Evolutionary conservation across 805 yeast genomes (phyloP), one percentile per base, ranked within the genome.

Genomic region (Ogataea saltuana): DNA sequence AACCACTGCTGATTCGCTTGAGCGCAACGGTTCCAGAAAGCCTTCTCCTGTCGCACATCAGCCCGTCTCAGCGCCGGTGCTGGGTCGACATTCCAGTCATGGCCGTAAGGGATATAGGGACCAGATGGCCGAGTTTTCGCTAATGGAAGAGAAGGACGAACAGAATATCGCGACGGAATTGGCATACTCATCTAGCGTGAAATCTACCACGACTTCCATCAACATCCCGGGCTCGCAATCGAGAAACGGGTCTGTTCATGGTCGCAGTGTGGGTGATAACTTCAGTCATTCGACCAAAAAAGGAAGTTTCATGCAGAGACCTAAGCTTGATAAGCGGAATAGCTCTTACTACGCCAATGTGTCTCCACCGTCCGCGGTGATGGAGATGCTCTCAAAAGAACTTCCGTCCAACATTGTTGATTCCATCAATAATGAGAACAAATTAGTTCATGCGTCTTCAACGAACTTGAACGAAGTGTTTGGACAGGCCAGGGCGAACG

Each of bases 401-500:
- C 48, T 60, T 15, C 64, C 66, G 3, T 42, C 56, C 5, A 54
- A 60, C 32, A 42, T 61, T 27, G 53, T 61, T 37, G 64, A 59
- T 22, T 59, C 65, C 3, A 54, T 60, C 33, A 48, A 58, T 30
- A 55, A 59, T 32, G 65, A 59, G 34, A 60, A 61, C 39, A 60
- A 48, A 35, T 12, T 56, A 22, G 33, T 57, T 22, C 55, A 51
- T 34, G 51, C 49, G 13, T 39, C 56, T 2, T 36, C 51, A 2
- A 34, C 54, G 2, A 41, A 42, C 16, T 21, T 43, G 26, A 17
- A 19, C 16, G 49, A 46, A 8, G 31, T 42, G 16, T 25, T 19
- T 15, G 32, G 33, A 18, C 32, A 26, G n/a, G n/a, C n/a, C n/a
- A n/a, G n/a, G n/a, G n/a, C n/a, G n/a, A n/a, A n/a, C n/a, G n/a